These are phyloP conservation scores for Curvularia eragrostidis DNA, from an alignment of 2,329 filamentous ascomycete genomes.

Conservation along the genomic window DNA sequence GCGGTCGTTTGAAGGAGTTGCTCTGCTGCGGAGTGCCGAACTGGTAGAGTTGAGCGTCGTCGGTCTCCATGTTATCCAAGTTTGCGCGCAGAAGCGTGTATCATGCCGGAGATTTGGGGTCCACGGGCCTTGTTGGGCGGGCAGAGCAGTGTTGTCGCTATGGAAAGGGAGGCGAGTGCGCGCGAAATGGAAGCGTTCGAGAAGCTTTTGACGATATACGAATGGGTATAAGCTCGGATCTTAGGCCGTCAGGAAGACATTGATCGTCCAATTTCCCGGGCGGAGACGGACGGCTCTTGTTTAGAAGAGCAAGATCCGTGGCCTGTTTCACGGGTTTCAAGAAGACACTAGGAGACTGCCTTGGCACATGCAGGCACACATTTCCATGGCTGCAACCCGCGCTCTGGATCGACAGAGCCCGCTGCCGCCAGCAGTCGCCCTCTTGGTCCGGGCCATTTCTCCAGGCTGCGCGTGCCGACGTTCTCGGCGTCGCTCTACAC, in stretches of 20 bases:
- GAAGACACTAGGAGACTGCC: slow-evolving; percentile 34
- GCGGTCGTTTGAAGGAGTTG: slow-evolving; percentile 48
- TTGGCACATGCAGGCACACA: slow-evolving; percentile 47
- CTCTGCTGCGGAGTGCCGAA: slow-evolving; percentile 45
- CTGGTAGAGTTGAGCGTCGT: slow-evolving; percentile 47
- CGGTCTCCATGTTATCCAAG: slow-evolving; percentile 48
- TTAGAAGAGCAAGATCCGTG: slow-evolving; percentile 38
- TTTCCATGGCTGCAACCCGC: slow-evolving; percentile 34
- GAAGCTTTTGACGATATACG: slow-evolving; percentile 46
- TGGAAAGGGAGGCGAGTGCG: slow-evolving; percentile 34
- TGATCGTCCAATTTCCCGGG: slow-evolving; percentile 51
- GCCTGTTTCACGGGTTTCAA: slow-evolving; percentile 31
- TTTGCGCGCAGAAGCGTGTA: slow-evolving; percentile 37
- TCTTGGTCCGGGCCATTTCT: slow-evolving; percentile 23
- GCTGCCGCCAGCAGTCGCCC: slow-evolving; percentile 40
- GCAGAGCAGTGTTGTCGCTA: slow-evolving; percentile 33
- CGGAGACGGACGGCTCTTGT: slow-evolving; percentile 49
- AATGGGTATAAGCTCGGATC: slow-evolving; percentile 42
- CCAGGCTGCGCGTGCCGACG: slow-evolving; percentile 11
- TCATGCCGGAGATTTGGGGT: slow-evolving; percentile 47
- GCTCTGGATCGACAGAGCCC: slow-evolving; percentile 38
- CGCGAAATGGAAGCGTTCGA: slow-evolving; percentile 44
- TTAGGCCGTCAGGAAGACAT: slow-evolving; percentile 49
- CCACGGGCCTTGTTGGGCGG: slow-evolving; percentile 41
- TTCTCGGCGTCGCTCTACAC: background rate